Conservation (phyloP, 2,329 filamentous ascomycete genomes). For the Septoria linicola region DNA sequence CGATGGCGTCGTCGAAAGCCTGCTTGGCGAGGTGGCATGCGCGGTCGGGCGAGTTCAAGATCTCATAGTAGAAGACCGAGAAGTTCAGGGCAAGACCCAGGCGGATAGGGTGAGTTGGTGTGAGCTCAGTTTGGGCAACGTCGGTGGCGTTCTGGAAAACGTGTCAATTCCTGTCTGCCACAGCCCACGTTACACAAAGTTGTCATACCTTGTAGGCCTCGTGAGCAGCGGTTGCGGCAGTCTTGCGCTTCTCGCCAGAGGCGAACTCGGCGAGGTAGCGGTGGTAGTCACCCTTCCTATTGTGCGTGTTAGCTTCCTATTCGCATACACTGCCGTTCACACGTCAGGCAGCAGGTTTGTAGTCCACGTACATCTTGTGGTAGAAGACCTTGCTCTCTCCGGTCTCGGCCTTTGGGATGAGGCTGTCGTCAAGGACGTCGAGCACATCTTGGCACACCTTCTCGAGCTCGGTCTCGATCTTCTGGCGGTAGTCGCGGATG, state of each 20-base stretch:
- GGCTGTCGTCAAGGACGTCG: slow-evolving; percentile 84
- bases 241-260: slow-evolving; percentile 87
- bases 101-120: slow-evolving; percentile 95
- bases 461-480: slow-evolving; percentile 97
- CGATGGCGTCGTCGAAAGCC: slow-evolving; percentile 97
- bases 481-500: slow-evolving; percentile 96
- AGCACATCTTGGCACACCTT: slow-evolving; percentile 98
- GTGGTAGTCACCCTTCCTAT: slow-evolving; percentile 96
- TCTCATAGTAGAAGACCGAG: slow-evolving; percentile 99
- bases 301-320: slow-evolving; percentile 14
- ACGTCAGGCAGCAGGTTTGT: not conserved
- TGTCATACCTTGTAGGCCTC: slow-evolving; percentile 91
- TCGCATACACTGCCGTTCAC: not conserved
- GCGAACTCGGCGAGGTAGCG: slow-evolving; percentile 93
- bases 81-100: slow-evolving; percentile 98
- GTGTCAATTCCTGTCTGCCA: slow-evolving; percentile 23
- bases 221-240: slow-evolving; percentile 79
- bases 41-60: slow-evolving; percentile 94
- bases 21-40: slow-evolving; percentile 99
- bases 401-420: slow-evolving; percentile 93
- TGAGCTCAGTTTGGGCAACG: slow-evolving; percentile 95
- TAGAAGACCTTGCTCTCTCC: slow-evolving; percentile 99
- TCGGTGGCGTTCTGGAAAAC: slow-evolving; percentile 81
- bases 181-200: slow-evolving; percentile 13
- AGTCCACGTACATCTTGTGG: slow-evolving; percentile 88